These are phyloP conservation scores for Paecilomyces variotii DNA, from an alignment of 2,329 filamentous ascomycete genomes.

Conservation along the genomic window DNA sequence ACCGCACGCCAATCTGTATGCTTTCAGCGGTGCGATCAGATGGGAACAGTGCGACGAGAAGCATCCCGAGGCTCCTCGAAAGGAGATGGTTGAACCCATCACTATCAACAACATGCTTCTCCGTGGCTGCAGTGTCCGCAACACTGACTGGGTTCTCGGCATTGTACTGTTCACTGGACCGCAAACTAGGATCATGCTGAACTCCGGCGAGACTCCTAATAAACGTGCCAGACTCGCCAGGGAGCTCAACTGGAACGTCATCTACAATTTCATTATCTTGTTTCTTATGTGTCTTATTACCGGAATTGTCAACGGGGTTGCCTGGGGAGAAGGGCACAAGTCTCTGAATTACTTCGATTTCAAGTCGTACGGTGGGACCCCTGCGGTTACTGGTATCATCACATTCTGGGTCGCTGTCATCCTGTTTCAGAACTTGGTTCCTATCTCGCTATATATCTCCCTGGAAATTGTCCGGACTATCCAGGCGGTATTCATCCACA, in stretches of 20 bases:
- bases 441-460: conserved; percentile 95
- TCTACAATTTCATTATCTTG: conserved; percentile 90
- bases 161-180: conserved; percentile 90
- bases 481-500: conserved; percentile 96
- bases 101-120: conserved; percentile 92
- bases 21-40: conserved; percentile 81
- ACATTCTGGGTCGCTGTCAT: conserved; percentile 95
- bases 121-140: conserved; percentile 85
- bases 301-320: conserved; percentile 74
- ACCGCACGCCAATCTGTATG: conserved; percentile 88
- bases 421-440: conserved; percentile 96
- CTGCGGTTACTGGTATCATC: conserved; percentile 80
- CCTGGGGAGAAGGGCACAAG: conserved; percentile 66
- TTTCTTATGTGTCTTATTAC: conserved; percentile 82
- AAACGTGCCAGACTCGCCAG: conserved; percentile 87
- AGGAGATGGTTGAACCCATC: conserved; percentile 84
- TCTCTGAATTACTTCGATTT: conserved; percentile 79
- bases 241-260: conserved; percentile 93
- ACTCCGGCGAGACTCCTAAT: conserved; percentile 87
- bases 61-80: conserved; percentile 53
- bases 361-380: conserved; percentile 67
- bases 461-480: conserved; percentile 89
- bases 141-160: conserved; percentile 92
- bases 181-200: conserved; percentile 99
- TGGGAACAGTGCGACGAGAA: conserved; percentile 70